Base-by-base conservation (phyloP, 2,329 filamentous ascomycete genomes). In the Clonostachys byssicola region DNA sequence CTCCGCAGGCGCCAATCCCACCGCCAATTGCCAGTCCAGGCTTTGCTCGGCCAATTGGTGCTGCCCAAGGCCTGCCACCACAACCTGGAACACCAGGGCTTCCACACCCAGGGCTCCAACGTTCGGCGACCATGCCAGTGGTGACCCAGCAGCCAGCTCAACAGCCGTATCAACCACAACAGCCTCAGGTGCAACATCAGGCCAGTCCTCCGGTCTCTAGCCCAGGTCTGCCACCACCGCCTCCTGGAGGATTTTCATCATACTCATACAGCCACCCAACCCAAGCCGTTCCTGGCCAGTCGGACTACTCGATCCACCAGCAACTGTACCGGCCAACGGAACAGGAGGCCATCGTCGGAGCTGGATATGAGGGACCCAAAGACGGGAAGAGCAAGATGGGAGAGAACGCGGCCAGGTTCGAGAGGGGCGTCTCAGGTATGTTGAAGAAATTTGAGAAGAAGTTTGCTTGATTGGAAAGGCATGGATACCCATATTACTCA, bases 391-490 rank as follows among this genome's bases (percentile, higher is more conserved):
- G 66, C 7, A 80, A 75, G 60, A 64, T 89, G 33, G 86, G 88
- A 56, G 79, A 83, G 61, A 77, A 80, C 50, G 81, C 85, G 0
- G 82, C 80, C 30, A 75, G 80, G 56, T 56, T 90, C 34, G 87
- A 91, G 68, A 83, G 82, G 62, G 83, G 85, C 2, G 78, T 90
- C 5, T 78, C 81, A 30, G 81, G 83, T 7, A 85, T 90, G 72
- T 65, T 91, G 54, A 89, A 86, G 76, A 89, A 85, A 68, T 77
- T 91, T 64, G 87, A 91, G 70, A 89, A 88, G 80, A 87, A 82
- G 61, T 84, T 86, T 66, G 76, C 74, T 0, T 82, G 56, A 42
- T 30, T 30, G 23, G 23, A 30, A 30, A 9, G 23, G 9, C 23
- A 30, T 30, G 23, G 9, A 30, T 30, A 30, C 23, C 23, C 23